phyloP scores from a whole-genome alignment of 495 filamentous ascomycete species.

The Neurospora sp. region DNA sequence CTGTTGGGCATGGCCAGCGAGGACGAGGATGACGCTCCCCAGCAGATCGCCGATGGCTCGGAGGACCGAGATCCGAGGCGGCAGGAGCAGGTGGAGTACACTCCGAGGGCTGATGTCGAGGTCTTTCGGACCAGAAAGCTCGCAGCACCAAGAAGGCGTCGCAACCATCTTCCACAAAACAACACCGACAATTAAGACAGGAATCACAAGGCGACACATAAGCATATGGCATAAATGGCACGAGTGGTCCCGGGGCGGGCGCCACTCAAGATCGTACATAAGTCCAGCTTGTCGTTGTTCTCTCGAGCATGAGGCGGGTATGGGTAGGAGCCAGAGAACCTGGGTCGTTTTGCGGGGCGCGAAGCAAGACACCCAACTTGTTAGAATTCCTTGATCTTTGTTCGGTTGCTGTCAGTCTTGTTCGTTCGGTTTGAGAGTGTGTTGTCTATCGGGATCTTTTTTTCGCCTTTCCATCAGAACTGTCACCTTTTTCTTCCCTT shows the following conservation, averaged over 20 bases:
- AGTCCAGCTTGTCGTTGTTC: neutral
- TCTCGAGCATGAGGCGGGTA: neutral
- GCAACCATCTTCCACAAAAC: neutral
- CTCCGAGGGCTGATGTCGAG: neutral
- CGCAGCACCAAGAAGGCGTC: neutral
- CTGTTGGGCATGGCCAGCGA: neutral
- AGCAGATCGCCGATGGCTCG: no score
- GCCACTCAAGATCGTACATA: neutral
- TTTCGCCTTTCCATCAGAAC: neutral
- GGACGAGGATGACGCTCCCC: neutral
- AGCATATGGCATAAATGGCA: neutral
- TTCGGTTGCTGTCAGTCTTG: neutral
- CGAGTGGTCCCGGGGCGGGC: neutral
- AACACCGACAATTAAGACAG: neutral
- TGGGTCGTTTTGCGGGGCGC: neutral
- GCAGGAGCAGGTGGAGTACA: neutral
- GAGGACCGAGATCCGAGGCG: no score
- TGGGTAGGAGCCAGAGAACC: neutral
- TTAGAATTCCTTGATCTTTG: neutral
- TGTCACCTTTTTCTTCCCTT: neutral
- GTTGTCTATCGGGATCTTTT: neutral
- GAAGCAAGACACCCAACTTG: neutral
- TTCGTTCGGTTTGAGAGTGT: neutral
- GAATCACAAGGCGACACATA: neutral
- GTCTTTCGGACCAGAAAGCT: neutral